Evolutionary conservation across 495 filamentous ascomycete species (phyloP).

Genomic region (Podospora anserina): DNA sequence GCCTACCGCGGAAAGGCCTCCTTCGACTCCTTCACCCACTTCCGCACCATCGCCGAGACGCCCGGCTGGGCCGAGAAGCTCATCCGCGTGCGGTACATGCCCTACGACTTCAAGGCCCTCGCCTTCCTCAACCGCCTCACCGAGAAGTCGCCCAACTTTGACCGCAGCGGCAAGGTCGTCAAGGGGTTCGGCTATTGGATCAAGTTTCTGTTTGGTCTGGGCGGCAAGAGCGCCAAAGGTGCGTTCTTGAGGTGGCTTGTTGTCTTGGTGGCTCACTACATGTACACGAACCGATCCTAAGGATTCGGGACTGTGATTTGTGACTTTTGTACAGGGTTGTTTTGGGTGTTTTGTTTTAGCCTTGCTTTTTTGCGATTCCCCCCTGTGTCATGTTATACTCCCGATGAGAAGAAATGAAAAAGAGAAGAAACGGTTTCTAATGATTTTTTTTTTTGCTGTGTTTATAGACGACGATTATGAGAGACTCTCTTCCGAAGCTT

Average conservation of each 20-base stretch:
- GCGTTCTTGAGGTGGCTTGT: constrained; percentile 49
- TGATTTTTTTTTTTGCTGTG: background rate
- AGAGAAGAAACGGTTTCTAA: background rate
- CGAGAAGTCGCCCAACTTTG: constrained; percentile 70
- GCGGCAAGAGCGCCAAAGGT: constrained; percentile 45
- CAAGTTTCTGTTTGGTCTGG: constrained; percentile 44
- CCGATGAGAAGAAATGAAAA: background rate
- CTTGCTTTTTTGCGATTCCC: background rate
- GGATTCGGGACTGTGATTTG: background rate
- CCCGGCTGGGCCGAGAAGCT: constrained; percentile 78
- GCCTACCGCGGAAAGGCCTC: constrained; percentile 77
- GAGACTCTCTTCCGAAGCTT: background rate
- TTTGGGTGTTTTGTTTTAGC: background rate
- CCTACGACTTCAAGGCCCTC: constrained; percentile 56
- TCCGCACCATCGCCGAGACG: constrained; percentile 68
- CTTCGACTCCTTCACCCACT: constrained; percentile 84
- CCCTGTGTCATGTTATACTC: too few species aligned
- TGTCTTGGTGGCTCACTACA: constrained; percentile 30
- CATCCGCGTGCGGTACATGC: constrained; percentile 76
- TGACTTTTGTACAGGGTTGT: background rate
- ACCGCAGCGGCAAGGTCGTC: constrained; percentile 65
- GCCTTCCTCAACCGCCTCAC: constrained; percentile 56
- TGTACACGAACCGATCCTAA: constrained; percentile 11
- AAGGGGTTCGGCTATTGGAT: constrained; percentile 49
- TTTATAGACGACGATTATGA: background rate